Base-by-base conservation (phyloP, 2,329 filamentous ascomycete species). In the Bipolaris gigantea region DNA sequence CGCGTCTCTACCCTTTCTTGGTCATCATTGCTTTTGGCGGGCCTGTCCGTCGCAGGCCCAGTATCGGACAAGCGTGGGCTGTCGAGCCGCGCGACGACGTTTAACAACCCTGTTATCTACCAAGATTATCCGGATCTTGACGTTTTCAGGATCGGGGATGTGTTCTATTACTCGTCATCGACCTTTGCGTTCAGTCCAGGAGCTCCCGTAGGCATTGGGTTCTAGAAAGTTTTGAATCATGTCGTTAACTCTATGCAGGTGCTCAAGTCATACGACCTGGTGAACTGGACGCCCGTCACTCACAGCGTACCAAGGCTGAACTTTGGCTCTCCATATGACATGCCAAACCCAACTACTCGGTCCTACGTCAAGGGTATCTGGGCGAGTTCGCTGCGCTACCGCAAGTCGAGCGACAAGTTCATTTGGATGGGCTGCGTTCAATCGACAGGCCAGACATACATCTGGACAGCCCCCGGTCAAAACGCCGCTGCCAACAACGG, bases 381-480 rank as follows among this genome's bases (percentile, higher is more conserved):
- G 80, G 83, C 83, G 0, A 83, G 79, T 0, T 79, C 78, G 0
- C 70, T 85, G 53, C 73, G 78, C 4, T 84, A 85, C 64, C 77
- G 81, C 6, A 61, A 76, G 43, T 80, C 77, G 30, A 79, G 76
- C 25, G 73, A 76, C 1, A 70, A 73, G 1, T 86, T 78, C 67
- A 84, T 84, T 71, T 85, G 83, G 83, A 76, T 83, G 8, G 83
- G 82, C 1, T 85, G 83, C 59, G 73, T 83, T 48, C 76, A 81
- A 38, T 79, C 75, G 7, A 51, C 48, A 45, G 71, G 74, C 30
- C 75, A 76, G 8, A 83, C 82, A 0, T 84, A 82, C 62, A 70
- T 86, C 33, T 86, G 80, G 60, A 83, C 81, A 0, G 75, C 82
- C 0, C 66, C 69, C 9, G 73, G 73, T 4, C 70, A 71, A 1